These are phyloP conservation scores for Davidsoniella australis DNA, from an alignment of 2,329 filamentous ascomycete species.

Conservation along the genomic window DNA sequence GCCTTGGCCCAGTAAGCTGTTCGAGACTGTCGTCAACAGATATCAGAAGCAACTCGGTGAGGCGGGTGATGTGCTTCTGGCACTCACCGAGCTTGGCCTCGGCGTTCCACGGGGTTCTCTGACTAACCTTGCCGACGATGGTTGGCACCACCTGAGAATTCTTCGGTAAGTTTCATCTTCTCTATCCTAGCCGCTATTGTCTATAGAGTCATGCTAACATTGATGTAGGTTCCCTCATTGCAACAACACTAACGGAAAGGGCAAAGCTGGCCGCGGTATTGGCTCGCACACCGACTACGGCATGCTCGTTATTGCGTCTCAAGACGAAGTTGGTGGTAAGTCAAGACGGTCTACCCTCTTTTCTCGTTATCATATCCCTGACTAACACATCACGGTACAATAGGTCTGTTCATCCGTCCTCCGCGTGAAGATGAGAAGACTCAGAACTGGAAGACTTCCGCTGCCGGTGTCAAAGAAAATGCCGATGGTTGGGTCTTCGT, in stretches of 20 bases:
- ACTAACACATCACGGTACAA: slow-evolving; percentile 15
- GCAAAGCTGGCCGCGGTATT: slow-evolving; percentile 31
- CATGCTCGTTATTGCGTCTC: slow-evolving; percentile 31
- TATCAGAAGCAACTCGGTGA: slow-evolving; percentile 26
- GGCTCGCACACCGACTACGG: slow-evolving; percentile 36
- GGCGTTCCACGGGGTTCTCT: slow-evolving; percentile 24
- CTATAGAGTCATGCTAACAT: background rate
- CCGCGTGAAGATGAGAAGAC: slow-evolving; percentile 24
- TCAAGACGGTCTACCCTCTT: slow-evolving; percentile 11
- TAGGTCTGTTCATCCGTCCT: slow-evolving; percentile 27
- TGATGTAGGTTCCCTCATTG: slow-evolving; percentile 19
- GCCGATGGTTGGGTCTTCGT: slow-evolving; percentile 31
- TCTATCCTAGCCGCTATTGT: too few species aligned
- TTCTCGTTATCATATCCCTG: background rate
- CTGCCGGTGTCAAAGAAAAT: slow-evolving; percentile 27
- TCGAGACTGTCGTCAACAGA: slow-evolving; percentile 23
- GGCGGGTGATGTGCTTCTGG: slow-evolving; percentile 28
- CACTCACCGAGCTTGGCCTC: slow-evolving; percentile 29
- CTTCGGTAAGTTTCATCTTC: slow-evolving; percentile 21
- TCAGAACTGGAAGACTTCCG: slow-evolving; percentile 29
- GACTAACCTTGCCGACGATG: slow-evolving; percentile 26
- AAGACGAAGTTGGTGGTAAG: slow-evolving; percentile 30
- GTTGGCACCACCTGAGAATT: slow-evolving; percentile 34
- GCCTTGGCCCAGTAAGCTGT: slow-evolving; percentile 28
- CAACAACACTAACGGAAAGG: slow-evolving; percentile 28